phyloP scores from a whole-genome alignment of 2,329 filamentous ascomycete species.

The Penicillium sclerotigenum region DNA sequence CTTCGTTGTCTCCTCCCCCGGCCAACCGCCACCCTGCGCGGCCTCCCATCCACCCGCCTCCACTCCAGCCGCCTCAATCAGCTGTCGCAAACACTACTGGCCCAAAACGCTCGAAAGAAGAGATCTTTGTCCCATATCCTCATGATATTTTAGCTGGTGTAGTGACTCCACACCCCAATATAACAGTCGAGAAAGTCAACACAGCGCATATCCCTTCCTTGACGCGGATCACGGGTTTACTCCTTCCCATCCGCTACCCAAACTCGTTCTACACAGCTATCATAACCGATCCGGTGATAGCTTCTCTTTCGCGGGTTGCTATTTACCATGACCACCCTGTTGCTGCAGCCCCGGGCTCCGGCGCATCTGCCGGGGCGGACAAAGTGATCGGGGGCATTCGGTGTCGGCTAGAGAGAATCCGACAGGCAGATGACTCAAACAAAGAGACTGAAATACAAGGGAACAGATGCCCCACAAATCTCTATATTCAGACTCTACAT shows the following conservation, averaged over 20 bases:
- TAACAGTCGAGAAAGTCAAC: constrained; percentile 53
- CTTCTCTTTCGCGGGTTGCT: constrained; percentile 58
- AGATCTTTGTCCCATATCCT: constrained; percentile 32
- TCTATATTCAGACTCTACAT: constrained; percentile 62
- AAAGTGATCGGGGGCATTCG: constrained; percentile 50
- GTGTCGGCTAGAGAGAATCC: constrained; percentile 44
- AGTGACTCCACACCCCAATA: constrained; percentile 46
- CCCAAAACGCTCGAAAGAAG: constrained; percentile 24
- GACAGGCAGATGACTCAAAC: constrained; percentile 11
- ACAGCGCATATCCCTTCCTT: constrained; percentile 54
- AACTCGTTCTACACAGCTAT: constrained; percentile 60
- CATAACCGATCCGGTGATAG: constrained; percentile 52
- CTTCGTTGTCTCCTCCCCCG: constrained; percentile 19
- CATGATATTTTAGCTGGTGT: constrained; percentile 27
- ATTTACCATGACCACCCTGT: constrained; percentile 53
- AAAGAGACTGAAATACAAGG: neutral
- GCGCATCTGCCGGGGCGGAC: constrained; percentile 32
- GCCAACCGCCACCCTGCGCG: constrained; percentile 13
- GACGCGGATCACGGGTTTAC: constrained; percentile 56
- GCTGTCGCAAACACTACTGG: constrained; percentile 23
- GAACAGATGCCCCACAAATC: constrained; percentile 35
- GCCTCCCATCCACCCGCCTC: constrained; percentile 34
- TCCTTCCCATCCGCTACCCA: constrained; percentile 61
- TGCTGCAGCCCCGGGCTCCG: constrained; percentile 21
- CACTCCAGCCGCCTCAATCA: constrained; percentile 27